Evolutionary conservation across 2,329 filamentous ascomycete genomes (phyloP).

Genomic region (Aspergillus sp.): DNA sequence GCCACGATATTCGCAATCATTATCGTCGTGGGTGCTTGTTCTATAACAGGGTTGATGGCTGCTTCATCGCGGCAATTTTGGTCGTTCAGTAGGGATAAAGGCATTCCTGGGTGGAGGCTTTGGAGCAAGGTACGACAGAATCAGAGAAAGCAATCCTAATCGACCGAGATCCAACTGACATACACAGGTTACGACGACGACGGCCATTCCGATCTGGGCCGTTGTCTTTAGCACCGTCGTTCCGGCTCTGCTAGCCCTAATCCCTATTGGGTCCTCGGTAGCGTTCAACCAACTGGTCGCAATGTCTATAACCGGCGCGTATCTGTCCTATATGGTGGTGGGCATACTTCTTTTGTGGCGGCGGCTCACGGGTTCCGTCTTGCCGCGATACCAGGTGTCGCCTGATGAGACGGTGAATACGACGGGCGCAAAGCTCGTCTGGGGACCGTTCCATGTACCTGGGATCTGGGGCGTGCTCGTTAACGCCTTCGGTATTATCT

Average conservation of each 20-base stretch:
- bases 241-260: conserved; percentile 21
- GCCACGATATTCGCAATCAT: conserved; percentile 18
- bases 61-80: conserved; percentile 38
- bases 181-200: conserved; percentile 14
- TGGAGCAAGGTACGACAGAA: conserved; percentile 20
- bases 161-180: too few relatives aligned
- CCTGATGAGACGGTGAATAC: conserved; percentile 15
- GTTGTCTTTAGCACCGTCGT: conserved; percentile 18
- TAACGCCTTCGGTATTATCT: conserved; percentile 37
- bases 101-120: conserved; percentile 17
- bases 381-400: conserved; percentile 7
- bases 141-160: too few relatives aligned
- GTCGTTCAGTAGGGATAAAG: conserved; percentile 20
- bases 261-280: conserved; percentile 24
- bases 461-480: conserved; percentile 32
- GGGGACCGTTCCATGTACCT: conserved; percentile 21
- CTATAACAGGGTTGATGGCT: conserved; percentile 25
- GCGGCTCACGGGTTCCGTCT: conserved; percentile 15
- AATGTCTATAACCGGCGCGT: conserved; percentile 24
- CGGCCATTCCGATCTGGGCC: conserved; percentile 18
- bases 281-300: conserved; percentile 25
- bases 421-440: conserved; percentile 18
- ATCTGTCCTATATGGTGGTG: conserved; percentile 21
- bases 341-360: conserved; percentile 19
- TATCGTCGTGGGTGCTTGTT: conserved; percentile 20